A percentile compares a stretch with the other conserved stretches of the same genome.
These are phyloP conservation scores for Eimeria nieschulzi DNA, from an alignment of 169 alveolate species.

Conservation along the genomic window DNA sequence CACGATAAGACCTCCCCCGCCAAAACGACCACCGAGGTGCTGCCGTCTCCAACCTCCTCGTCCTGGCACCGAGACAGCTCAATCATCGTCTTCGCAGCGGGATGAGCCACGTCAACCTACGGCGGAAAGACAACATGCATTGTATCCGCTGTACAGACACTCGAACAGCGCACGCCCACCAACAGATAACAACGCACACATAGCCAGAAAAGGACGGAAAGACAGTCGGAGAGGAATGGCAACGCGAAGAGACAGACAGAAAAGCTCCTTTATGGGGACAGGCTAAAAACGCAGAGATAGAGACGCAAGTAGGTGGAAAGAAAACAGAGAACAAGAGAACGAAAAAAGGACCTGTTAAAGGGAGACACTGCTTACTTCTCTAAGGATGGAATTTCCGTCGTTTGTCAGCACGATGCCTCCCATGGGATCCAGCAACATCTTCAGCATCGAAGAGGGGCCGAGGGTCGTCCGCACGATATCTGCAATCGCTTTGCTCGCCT, in stretches of 20 bases:
- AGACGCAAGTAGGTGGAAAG: neutral
- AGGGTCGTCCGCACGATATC: conserved; percentile 98
- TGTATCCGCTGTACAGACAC: too few relatives aligned
- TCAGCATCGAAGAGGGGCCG: conserved; percentile 99
- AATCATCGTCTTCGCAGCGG: conserved; percentile 98
- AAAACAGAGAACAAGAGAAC: neutral
- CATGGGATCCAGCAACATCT: conserved; percentile 99
- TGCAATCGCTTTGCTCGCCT: conserved; percentile 97
- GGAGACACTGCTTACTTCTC: conserved; percentile 88
- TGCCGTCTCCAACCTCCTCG: conserved; percentile 99
- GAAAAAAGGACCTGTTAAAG: neutral
- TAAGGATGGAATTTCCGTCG: conserved; percentile 97
- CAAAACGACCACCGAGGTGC: conserved; percentile 96
- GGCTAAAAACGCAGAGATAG: neutral
- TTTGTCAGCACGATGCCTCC: conserved; percentile 99
- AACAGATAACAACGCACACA: neutral
- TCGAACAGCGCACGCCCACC: too few relatives aligned
- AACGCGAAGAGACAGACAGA: too few relatives aligned
- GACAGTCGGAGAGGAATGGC: neutral
- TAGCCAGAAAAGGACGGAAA: neutral
- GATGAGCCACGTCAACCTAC: conserved; percentile 97
- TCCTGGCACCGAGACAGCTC: conserved; percentile 97
- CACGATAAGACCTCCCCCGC: conserved; percentile 95
- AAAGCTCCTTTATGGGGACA: too few relatives aligned
- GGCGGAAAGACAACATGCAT: neutral